Percentiles rank a stretch among this genome's conserved stretches.
Evolutionary conservation across 495 filamentous ascomycete genomes (phyloP).

Genomic region (Daldinia loculata): DNA sequence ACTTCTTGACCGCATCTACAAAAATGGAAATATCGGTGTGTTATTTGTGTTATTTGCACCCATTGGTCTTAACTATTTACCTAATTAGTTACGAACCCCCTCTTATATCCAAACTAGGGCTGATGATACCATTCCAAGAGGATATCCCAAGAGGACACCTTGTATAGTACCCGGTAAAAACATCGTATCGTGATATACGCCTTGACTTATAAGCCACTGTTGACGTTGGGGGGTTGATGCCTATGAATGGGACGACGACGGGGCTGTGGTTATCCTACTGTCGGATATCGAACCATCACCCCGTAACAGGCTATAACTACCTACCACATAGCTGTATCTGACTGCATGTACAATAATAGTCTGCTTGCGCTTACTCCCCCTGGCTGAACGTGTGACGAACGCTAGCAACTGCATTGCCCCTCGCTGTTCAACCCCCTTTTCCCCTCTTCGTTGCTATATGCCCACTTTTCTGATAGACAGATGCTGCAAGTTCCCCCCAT

Average conservation of each 20-base stretch:
- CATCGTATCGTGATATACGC: slow-evolving; percentile 8
- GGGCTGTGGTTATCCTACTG: slow-evolving; percentile 2
- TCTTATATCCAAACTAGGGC: slow-evolving; percentile 10
- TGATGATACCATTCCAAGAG: background rate
- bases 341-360: background rate
- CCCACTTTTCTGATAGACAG: slow-evolving; percentile 12
- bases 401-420: slow-evolving; percentile 4
- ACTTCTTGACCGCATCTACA: slow-evolving; percentile 35
- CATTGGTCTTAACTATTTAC: slow-evolving; percentile 3
- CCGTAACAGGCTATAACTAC: background rate
- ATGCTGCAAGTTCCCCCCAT: slow-evolving; percentile 19
- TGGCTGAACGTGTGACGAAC: background rate
- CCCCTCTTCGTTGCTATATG: slow-evolving; percentile 9
- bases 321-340: background rate
- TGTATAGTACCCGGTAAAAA: background rate
- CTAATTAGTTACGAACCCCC: background rate
- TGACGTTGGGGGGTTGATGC: background rate
- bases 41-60: background rate
- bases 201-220: background rate
- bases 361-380: slow-evolving; percentile 10
- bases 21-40: slow-evolving; percentile 28
- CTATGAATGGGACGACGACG: background rate
- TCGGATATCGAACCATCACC: slow-evolving; percentile 4
- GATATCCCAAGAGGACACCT: background rate
- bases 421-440: slow-evolving; percentile 10